Percentiles rank a stretch among this genome's conserved stretches.
These are phyloP conservation scores for Rhododendron molle DNA, from an alignment of 148 eudicot species.

Conservation along the genomic window DNA sequence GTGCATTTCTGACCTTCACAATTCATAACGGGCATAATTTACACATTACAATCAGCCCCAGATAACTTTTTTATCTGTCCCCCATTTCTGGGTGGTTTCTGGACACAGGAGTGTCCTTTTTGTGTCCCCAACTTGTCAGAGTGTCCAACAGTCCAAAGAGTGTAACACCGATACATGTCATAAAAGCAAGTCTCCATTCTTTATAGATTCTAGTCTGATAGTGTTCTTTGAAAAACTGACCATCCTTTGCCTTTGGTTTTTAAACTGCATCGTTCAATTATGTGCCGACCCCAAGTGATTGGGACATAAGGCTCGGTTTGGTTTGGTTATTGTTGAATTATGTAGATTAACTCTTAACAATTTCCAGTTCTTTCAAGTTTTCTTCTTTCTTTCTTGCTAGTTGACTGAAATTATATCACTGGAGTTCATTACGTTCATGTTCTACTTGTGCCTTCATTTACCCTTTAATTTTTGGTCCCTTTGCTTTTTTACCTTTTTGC, in stretches of 20 bases:
- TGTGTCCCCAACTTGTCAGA: background rate
- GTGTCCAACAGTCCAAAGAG: background rate
- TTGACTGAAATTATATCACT: background rate
- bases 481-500: background rate
- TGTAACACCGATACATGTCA: background rate
- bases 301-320: too few species aligned
- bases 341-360: background rate
- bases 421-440: background rate
- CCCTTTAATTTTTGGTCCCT: background rate
- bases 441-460: background rate
- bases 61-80: background rate
- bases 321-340: background rate
- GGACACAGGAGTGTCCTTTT: background rate
- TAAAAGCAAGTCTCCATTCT: background rate
- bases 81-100: background rate
- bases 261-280: background rate
- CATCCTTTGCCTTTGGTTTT: background rate
- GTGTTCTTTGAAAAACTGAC: background rate
- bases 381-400: background rate
- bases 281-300: too few species aligned
- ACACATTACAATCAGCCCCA: background rate
- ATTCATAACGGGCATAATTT: background rate
- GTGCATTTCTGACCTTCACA: background rate
- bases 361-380: background rate
- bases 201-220: background rate